A percentile compares a stretch with the other conserved stretches of the same genome.
These are phyloP conservation scores for Penicillium digitatum DNA, from an alignment of 2,329 filamentous ascomycete species.

Conservation along the genomic window DNA sequence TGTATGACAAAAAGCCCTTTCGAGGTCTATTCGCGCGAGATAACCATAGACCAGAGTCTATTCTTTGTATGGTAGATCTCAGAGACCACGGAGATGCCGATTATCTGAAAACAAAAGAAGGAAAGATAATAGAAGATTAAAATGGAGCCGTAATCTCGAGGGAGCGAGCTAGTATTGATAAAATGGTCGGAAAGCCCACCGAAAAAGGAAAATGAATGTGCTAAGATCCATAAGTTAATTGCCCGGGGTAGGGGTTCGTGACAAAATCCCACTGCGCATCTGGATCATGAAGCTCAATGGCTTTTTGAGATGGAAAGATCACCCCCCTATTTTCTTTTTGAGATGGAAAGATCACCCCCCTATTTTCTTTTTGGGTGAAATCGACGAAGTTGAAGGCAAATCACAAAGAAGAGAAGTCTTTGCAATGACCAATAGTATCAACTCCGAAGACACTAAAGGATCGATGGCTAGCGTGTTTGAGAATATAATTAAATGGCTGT, in stretches of 20 bases:
- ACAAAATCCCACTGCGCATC: slow-evolving; percentile 12
- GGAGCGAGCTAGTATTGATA: neutral
- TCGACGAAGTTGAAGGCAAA: neutral
- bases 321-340: slow-evolving; percentile 3
- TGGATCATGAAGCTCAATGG: slow-evolving; percentile 9
- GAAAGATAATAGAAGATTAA: slow-evolving; percentile 1
- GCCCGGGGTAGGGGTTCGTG: slow-evolving; percentile 22
- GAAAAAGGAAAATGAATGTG: slow-evolving; percentile 7
- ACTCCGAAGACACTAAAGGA: slow-evolving; percentile 11
- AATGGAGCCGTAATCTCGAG: slow-evolving; percentile 5
- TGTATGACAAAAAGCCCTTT: neutral
- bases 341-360: slow-evolving; percentile 1
- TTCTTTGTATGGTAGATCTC: neutral
- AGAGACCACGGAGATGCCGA: neutral
- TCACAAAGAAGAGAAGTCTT: neutral
- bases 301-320: slow-evolving; percentile 1
- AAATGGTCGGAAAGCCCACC: neutral
- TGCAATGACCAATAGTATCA: slow-evolving; percentile 14
- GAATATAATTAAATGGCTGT: slow-evolving; percentile 10
- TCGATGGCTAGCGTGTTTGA: slow-evolving; percentile 20
- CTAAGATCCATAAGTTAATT: neutral
- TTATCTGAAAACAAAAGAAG: neutral
- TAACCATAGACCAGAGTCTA: neutral
- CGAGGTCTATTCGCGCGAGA: neutral
- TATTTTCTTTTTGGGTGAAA: neutral